Base-by-base conservation (phyloP, 768 basidiomycete genomes). In the Trametes punicea region DNA sequence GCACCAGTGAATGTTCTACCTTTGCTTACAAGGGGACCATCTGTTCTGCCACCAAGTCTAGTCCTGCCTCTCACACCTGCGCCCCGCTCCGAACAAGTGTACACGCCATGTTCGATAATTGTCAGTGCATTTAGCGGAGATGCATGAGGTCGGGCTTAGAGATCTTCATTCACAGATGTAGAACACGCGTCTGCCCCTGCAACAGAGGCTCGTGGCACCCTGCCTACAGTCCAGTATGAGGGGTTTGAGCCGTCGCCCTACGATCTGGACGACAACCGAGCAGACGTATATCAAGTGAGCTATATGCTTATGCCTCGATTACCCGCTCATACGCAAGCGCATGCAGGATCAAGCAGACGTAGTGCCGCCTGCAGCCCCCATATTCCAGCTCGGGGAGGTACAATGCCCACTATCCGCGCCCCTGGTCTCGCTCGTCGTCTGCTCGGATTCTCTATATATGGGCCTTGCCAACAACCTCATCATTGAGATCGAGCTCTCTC, bases 391-490 rank as follows among this genome's bases (percentile, higher is more conserved):
- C n/a, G 87, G 84, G 51, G 78, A 84, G 61, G 95, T 98, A 21
- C 95, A 97, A 73, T 93, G 88, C 68, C 83, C 85, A 3, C 86
- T 93, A 38, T 89, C 92, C 26, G 90, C 93, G 5, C 80, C 87
- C n/a, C 79, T 98, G 44, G 71, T 91, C 29, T 84, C 85, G 51
- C 81, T 97, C 46, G 88, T 84, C 40, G 88, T 94, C 51, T 87
- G 87, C 62, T 94, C 90, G 23, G 93, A 95, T 70, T 77, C 90
- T 65, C 81, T 98, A 21, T 86, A 84, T 38, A 93, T 97, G 85
- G 92, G 84, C 1, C 74, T 94, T 3, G 71, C 80, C 10, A 87
- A 86, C 31, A 89, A 94, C 66, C 67, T 81, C 29, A 77, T 98
- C 42, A 83, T 94, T 46, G 81, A 96, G 62, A 95, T 99, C 63